These are phyloP conservation scores for Candida namnaoensis DNA, from an alignment of 805 yeast genomes.

Conservation along the genomic window DNA sequence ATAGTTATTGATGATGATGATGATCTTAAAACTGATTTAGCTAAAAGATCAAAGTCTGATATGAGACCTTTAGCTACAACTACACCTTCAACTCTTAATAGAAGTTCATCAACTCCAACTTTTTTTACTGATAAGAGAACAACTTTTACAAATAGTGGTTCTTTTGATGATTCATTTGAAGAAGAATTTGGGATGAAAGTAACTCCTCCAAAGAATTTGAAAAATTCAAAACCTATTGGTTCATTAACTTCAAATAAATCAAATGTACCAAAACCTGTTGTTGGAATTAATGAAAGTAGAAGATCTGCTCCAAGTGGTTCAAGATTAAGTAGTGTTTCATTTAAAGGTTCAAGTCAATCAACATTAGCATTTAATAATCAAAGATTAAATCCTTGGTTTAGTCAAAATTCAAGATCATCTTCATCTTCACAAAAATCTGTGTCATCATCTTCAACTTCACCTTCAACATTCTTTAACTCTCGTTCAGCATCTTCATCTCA, in stretches of 20 bases:
- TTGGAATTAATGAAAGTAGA: not conserved
- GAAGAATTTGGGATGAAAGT: constrained; percentile 1
- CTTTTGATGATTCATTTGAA: not conserved
- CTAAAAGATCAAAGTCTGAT: not conserved
- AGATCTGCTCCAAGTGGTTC: not conserved
- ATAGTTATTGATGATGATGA: too few species aligned
- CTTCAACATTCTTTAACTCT: too few species aligned
- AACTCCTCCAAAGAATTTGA: constrained; percentile 4
- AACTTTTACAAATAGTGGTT: not conserved
- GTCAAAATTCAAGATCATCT: not conserved
- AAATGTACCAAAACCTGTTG: not conserved
- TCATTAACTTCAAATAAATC: not conserved
- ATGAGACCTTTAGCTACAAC: not conserved
- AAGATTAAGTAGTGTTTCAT: too few species aligned
- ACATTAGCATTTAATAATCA: not conserved
- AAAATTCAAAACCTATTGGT: constrained; percentile 8
- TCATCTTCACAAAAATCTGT: not conserved
- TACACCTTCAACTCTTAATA: not conserved
- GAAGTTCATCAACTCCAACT: constrained; percentile 4
- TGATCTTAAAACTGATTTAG: not conserved
- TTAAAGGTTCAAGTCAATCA: not conserved
- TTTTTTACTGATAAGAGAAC: not conserved
- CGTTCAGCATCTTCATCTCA: not conserved
- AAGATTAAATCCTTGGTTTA: not conserved
- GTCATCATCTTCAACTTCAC: not conserved